Evolutionary conservation across 768 basidiomycete genomes (phyloP).

Genomic region (Amyloporia xantha): DNA sequence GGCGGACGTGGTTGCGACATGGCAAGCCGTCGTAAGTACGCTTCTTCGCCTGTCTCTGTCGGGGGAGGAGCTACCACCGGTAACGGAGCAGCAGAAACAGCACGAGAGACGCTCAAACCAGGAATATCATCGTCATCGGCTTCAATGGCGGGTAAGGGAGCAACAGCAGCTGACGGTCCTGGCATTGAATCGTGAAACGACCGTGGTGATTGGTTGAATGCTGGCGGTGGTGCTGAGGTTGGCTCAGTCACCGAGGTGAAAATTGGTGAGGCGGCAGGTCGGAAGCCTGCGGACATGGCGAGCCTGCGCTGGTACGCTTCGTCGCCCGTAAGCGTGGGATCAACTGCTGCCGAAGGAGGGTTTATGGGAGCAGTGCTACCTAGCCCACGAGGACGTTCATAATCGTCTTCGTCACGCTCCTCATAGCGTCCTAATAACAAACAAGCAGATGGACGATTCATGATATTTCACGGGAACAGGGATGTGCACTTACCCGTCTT

Average conservation of each 20-base stretch:
- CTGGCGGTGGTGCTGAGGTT: not conserved
- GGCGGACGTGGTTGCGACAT: constrained; percentile 39
- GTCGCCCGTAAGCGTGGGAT: constrained; percentile 57
- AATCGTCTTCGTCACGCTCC: constrained; percentile 51
- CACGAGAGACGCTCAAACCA: constrained; percentile 10
- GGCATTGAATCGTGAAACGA: constrained; percentile 3
- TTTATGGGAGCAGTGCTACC: constrained; percentile 14
- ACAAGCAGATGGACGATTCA: not conserved
- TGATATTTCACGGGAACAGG: not conserved
- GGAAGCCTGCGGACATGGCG: constrained; percentile 47
- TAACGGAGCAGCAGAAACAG: constrained; percentile 4
- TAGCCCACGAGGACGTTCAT: constrained; percentile 31
- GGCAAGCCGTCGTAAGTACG: constrained; percentile 54
- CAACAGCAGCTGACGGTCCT: not conserved
- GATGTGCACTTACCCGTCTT: constrained; percentile 52
- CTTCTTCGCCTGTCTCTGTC: constrained; percentile 55
- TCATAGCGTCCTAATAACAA: constrained; percentile 32
- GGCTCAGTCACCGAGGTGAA: not conserved
- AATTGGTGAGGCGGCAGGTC: constrained; percentile 8
- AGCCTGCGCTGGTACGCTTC: constrained; percentile 73
- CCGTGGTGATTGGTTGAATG: constrained; percentile 4
- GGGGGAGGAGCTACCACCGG: constrained; percentile 7
- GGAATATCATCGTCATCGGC: constrained; percentile 13
- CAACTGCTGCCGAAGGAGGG: constrained; percentile 32
- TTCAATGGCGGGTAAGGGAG: not conserved